Evolutionary conservation across 2,329 filamentous ascomycete species (phyloP).

Genomic region (Epichloe typhina): DNA sequence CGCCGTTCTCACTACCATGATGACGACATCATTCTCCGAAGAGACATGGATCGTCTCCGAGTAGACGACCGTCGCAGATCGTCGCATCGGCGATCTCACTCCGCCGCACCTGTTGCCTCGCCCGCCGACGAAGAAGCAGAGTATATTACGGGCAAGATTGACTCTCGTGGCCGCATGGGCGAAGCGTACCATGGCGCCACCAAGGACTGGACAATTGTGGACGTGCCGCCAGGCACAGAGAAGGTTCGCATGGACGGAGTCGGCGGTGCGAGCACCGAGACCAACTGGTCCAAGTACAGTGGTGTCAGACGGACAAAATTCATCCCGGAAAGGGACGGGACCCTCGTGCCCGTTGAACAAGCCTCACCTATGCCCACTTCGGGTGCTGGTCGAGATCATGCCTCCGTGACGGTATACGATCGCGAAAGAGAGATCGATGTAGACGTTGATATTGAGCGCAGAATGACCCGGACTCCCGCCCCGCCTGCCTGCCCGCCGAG

Average conservation of each 20-base stretch:
- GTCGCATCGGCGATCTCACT: conserved; percentile 36
- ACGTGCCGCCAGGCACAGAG: conserved; percentile 73
- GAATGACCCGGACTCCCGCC: conserved; percentile 24
- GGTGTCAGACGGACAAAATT: conserved; percentile 65
- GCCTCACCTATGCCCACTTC: conserved; percentile 13
- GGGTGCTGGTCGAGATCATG: conserved; percentile 20
- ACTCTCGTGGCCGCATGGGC: conserved; percentile 51
- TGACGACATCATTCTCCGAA: conserved; percentile 54
- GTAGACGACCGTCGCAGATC: conserved; percentile 26
- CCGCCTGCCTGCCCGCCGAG: conserved; percentile 29
- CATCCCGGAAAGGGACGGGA: conserved; percentile 50
- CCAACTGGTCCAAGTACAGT: conserved; percentile 68
- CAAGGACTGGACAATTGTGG: conserved; percentile 67
- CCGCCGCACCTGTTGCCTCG: conserved; percentile 30
- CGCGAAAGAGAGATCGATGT: conserved; percentile 37
- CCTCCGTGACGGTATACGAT: conserved; percentile 34
- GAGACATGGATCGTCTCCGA: conserved; percentile 35
- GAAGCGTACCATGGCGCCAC: conserved; percentile 65
- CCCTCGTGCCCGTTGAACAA: conserved; percentile 12
- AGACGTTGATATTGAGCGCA: conserved; percentile 40
- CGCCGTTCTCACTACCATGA: conserved; percentile 35
- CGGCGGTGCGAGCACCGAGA: conserved; percentile 61
- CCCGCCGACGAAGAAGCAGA: conserved; percentile 46
- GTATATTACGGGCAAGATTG: conserved; percentile 43
- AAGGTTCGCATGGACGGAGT: conserved; percentile 70